Evolutionary conservation across 768 basidiomycete species (phyloP).

Genomic region (Boletus rufocinnamomeus): DNA sequence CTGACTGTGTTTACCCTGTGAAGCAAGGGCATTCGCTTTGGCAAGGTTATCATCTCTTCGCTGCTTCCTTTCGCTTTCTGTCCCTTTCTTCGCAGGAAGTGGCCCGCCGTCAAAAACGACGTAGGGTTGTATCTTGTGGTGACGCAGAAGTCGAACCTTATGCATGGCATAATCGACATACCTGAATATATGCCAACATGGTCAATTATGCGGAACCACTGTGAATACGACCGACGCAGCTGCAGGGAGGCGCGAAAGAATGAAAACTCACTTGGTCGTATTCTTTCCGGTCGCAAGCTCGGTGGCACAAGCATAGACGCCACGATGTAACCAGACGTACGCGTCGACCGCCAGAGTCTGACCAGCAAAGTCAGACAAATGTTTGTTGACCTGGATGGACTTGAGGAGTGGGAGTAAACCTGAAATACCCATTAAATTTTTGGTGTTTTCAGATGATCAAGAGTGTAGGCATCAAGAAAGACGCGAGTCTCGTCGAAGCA

Average conservation of each 20-base stretch:
- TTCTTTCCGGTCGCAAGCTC: conserved; percentile 84
- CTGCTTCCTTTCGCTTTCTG: conserved; percentile 78
- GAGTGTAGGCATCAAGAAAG: conserved; percentile 5
- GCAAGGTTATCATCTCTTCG: conserved; percentile 76
- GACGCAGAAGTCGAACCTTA: conserved; percentile 79
- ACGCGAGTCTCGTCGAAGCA: conserved; percentile 5
- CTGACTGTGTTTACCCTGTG: conserved; percentile 76
- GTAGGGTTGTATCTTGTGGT: conserved; percentile 84
- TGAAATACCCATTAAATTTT: conserved; percentile 78
- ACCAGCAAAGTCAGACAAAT: conserved; percentile 80
- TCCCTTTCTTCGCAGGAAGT: conserved; percentile 90
- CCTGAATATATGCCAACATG: conserved; percentile 42
- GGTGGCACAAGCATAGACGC: conserved; percentile 85
- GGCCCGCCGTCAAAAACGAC: conserved; percentile 97
- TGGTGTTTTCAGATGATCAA: not conserved
- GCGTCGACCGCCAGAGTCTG: conserved; percentile 91
- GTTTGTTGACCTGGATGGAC: conserved; percentile 77
- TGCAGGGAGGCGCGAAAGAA: not conserved
- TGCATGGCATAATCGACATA: conserved; percentile 98
- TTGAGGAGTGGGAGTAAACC: conserved; percentile 90
- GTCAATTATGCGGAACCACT: conserved; percentile 1
- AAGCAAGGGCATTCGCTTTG: conserved; percentile 68
- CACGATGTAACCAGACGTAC: conserved; percentile 93
- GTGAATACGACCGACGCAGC: not conserved
- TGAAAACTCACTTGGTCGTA: conserved; percentile 72